Evolutionary conservation across 305 asterid genomes (phyloP).

Genomic region (Fraxinus latifolia): DNA sequence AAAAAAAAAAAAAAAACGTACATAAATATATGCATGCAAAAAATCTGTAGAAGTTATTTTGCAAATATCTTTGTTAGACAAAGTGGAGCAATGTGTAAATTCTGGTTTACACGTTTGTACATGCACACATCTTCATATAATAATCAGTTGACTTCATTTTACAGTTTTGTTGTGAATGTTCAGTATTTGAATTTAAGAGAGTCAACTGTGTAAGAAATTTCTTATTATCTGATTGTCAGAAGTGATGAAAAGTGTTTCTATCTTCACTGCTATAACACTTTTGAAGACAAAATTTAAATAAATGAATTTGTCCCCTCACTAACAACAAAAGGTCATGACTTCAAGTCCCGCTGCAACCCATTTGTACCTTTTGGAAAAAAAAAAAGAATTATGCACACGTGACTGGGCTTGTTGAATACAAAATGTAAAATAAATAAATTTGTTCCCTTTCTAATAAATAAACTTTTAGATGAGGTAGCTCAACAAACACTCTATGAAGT

Average conservation of each 20-base stretch:
- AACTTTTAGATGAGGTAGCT: neutral
- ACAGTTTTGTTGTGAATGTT: neutral
- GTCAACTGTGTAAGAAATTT: neutral
- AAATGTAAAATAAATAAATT: neutral
- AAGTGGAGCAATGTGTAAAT: neutral
- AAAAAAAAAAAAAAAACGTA: too few relatives aligned
- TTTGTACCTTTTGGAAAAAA: neutral
- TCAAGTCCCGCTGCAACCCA: neutral
- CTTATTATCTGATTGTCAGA: constrained; percentile 3
- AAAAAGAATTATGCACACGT: neutral
- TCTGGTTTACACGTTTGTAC: neutral
- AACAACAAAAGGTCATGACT: neutral
- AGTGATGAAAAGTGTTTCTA: neutral
- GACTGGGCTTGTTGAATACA: neutral
- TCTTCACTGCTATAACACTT: neutral
- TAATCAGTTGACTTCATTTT: neutral
- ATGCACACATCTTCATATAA: neutral
- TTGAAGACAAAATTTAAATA: neutral
- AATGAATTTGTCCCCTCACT: neutral
- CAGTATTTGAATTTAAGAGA: neutral
- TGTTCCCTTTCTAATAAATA: neutral
- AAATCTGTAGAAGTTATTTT: neutral
- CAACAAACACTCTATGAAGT: constrained; percentile 1
- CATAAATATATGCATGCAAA: too few relatives aligned
- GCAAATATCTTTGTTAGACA: neutral